phyloP scores from a whole-genome alignment of 225 moss, liverwort and hornwort species.

The Lunularia cruciata region DNA sequence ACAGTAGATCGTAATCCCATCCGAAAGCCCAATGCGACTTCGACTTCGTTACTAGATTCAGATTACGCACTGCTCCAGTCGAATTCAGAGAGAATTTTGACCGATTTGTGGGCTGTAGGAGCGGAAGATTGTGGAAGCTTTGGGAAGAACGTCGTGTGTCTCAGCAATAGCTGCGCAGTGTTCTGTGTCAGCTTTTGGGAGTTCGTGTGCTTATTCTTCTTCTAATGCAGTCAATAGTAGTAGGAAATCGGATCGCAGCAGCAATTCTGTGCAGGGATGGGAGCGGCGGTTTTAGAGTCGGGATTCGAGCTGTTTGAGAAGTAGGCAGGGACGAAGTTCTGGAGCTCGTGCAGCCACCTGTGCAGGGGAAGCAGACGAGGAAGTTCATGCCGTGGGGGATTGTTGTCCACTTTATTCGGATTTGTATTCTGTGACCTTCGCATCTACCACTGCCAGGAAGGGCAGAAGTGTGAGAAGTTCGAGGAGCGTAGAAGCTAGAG shows the following conservation, averaged over 20 bases:
- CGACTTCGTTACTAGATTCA: no score
- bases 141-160: not conserved
- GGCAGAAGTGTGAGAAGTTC: not conserved
- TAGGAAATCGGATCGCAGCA: not conserved
- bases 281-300: not conserved
- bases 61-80: no score
- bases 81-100: no score
- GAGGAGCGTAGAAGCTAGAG: conserved; percentile 6
- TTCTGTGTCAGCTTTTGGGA: not conserved
- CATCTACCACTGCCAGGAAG: conserved; percentile 3
- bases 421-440: conserved; percentile 19
- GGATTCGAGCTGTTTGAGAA: not conserved
- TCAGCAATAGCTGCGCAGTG: not conserved
- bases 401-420: conserved; percentile 36
- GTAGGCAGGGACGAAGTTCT: not conserved
- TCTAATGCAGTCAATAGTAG: not conserved
- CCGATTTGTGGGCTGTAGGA: no score
- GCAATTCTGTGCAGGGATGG: not conserved
- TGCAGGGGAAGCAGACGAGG: conserved; percentile 7
- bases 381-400: conserved; percentile 18
- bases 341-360: not conserved
- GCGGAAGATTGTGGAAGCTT: not conserved
- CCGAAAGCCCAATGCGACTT: no score
- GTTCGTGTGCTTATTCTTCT: not conserved
- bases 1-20: no score